phyloP scores from a whole-genome alignment of 495 filamentous ascomycete genomes.

The Lichenothelia convexa region DNA sequence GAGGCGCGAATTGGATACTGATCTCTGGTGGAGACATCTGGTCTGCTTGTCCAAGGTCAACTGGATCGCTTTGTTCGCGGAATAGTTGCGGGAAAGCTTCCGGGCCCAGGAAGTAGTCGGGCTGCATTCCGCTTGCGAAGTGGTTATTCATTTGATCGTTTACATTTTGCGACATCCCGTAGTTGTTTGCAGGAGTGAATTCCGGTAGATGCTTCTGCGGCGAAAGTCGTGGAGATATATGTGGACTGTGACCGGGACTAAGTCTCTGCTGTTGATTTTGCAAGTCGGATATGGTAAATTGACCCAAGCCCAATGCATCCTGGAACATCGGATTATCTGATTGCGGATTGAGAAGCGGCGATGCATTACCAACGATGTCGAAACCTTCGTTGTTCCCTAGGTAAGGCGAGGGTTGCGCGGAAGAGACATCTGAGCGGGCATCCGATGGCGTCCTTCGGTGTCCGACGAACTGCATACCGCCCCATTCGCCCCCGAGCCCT shows the following conservation, averaged over 20 bases:
- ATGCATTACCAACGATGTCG: constrained; percentile 55
- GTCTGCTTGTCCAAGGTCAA: constrained; percentile 48
- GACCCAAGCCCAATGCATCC: constrained; percentile 55
- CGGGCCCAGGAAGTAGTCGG: constrained; percentile 20
- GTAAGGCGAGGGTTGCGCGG: constrained; percentile 63
- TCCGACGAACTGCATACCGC: constrained; percentile 47
- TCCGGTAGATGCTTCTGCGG: constrained; percentile 41
- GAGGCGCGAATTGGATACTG: constrained; percentile 78
- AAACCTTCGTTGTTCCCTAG: constrained; percentile 62
- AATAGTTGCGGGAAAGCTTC: constrained; percentile 40
- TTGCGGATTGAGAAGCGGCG: constrained; percentile 61
- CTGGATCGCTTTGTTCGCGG: constrained; percentile 24
- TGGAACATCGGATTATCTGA: constrained; percentile 54
- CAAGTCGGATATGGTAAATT: constrained; percentile 74
- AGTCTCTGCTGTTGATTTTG: constrained; percentile 40
- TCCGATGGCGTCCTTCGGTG: constrained; percentile 80
- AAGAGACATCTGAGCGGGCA: constrained; percentile 61
- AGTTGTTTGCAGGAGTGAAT: constrained; percentile 23
- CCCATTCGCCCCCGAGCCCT: constrained; percentile 48
- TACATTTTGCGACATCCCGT: constrained; percentile 28
- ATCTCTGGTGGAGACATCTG: constrained; percentile 76
- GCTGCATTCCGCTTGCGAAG: constrained; percentile 37
- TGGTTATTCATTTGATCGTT: constrained; percentile 30
- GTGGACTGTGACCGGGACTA: constrained; percentile 70
- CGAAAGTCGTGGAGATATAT: constrained; percentile 63